Base-by-base conservation (phyloP, 306 rosid genomes). In the Acmispon strigosus region DNA sequence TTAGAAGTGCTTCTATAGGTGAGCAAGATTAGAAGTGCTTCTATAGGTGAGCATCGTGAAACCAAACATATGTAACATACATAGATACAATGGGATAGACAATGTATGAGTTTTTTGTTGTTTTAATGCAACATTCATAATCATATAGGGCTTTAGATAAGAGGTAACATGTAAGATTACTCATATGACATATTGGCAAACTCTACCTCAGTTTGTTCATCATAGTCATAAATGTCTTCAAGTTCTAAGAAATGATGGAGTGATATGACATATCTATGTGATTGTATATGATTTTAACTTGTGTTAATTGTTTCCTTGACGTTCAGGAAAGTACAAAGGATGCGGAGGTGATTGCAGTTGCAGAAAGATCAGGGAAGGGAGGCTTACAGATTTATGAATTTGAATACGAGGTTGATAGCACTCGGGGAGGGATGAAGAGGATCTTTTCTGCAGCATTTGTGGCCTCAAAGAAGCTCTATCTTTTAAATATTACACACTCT, bases 401-500 rank as follows among this genome's bases (percentile, higher is more conserved):
- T 68, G 97, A 93, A 76, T 90, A 90, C 68, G 70, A 22, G 70
- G 14, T 90, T 45, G 94, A 93, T 70, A 90, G 97, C 85, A 81
- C 92, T 10, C 69, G 98, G 14, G 98, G 98, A 81, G 98, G 98
- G 58, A 54, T 85, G 83, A 93, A 88, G 81, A 87, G 92, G 77
- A 75, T 93, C 3, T 90, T 93, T 70, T 75, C 98, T 13, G 96
- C 97, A 8, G 98, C 87, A 76, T 93, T 93, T 79, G 98, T 93
- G 62, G 82, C 89, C 57, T 90, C 89, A 57, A 88, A 87, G 89
- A 90, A 88, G 81, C 96, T 93, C 66, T 90, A 93, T 79, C 88
- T 93, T 69, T 81, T 93, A 11, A 90, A 93, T 56, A 84, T 93
- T 66, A 42, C 69, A 80, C 86, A 88, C 81, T 87, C 94, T 10